Percentiles rank a stretch among this genome's conserved stretches.
These are phyloP conservation scores for Chlamydomonas eustigma DNA, from an alignment of 139 green algal genomes.

Conservation along the genomic window DNA sequence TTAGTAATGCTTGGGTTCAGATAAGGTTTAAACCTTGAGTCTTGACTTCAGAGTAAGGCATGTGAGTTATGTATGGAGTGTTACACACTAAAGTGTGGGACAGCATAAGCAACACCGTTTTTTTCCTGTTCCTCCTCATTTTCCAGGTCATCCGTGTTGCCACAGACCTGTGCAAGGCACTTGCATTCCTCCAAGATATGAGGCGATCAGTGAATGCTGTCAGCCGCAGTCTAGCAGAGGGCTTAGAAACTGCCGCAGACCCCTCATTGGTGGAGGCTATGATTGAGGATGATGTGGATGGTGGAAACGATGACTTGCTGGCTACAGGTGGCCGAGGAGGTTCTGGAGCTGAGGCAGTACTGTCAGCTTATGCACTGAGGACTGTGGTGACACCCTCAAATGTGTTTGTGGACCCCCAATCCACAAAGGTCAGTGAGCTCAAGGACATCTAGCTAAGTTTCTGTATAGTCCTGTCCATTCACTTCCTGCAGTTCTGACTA, in stretches of 20 bases:
- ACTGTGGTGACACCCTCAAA: constrained; percentile 37
- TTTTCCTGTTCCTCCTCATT: background rate
- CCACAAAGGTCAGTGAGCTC: constrained; percentile 6
- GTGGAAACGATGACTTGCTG: background rate
- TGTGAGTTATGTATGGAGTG: no score
- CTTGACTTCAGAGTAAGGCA: no score
- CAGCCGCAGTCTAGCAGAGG: background rate
- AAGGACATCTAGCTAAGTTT: no score
- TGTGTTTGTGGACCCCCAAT: constrained; percentile 38
- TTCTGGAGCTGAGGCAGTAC: constrained; percentile 10
- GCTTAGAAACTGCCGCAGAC: background rate
- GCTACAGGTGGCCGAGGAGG: background rate
- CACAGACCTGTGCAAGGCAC: constrained; percentile 41
- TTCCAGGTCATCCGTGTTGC: constrained; percentile 28
- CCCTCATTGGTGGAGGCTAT: background rate
- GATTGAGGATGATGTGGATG: background rate
- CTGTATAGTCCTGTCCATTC: no score
- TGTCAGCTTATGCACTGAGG: constrained; percentile 38
- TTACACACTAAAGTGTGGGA: no score
- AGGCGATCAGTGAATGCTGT: background rate
- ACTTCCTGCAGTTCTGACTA: no score
- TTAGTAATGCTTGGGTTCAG: no score
- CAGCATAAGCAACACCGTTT: no score
- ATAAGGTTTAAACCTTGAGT: no score
- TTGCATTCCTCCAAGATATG: constrained; percentile 47